These are phyloP conservation scores for Pseudoscleropodium purum DNA, from an alignment of 225 moss, liverwort and hornwort species.

Conservation along the genomic window DNA sequence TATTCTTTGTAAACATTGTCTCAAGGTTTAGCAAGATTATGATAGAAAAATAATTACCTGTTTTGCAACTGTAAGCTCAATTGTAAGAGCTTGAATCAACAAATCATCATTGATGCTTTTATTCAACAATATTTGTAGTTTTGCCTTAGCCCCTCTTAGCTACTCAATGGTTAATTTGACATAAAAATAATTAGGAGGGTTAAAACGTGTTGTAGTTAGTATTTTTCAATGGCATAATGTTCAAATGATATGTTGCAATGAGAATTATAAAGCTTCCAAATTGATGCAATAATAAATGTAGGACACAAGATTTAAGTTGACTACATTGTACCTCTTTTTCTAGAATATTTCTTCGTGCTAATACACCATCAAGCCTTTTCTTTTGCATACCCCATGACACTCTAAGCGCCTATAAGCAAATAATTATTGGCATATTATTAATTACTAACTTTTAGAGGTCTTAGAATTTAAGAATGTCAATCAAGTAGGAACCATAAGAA, in stretches of 20 bases:
- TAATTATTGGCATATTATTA: not conserved
- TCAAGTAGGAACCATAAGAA: not conserved
- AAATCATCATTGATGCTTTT: conserved; percentile 60
- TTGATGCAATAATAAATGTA: not conserved
- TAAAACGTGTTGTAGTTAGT: not conserved
- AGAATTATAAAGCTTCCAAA: not conserved
- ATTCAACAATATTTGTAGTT: conserved; percentile 26
- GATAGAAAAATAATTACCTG: conserved; percentile 9
- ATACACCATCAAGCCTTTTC: conserved; percentile 44
- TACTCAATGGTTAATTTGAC: not conserved
- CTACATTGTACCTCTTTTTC: conserved; percentile 39
- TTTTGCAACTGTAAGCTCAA: conserved; percentile 36
- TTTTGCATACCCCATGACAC: conserved; percentile 55
- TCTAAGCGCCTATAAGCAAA: conserved; percentile 13
- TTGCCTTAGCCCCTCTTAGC: conserved; percentile 32
- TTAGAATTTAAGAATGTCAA: not conserved
- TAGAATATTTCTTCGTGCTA: conserved; percentile 41
- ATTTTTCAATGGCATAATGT: not conserved
- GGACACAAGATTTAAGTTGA: not conserved
- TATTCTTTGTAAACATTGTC: not conserved
- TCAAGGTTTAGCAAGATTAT: not conserved
- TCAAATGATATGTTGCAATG: not conserved
- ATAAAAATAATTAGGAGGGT: not conserved
- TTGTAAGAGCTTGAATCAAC: conserved; percentile 44
- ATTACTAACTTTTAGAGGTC: not conserved